Evolutionary conservation across 2,329 filamentous ascomycete genomes (phyloP).

Genomic region (Phaeosphaeriaceae sp.): DNA sequence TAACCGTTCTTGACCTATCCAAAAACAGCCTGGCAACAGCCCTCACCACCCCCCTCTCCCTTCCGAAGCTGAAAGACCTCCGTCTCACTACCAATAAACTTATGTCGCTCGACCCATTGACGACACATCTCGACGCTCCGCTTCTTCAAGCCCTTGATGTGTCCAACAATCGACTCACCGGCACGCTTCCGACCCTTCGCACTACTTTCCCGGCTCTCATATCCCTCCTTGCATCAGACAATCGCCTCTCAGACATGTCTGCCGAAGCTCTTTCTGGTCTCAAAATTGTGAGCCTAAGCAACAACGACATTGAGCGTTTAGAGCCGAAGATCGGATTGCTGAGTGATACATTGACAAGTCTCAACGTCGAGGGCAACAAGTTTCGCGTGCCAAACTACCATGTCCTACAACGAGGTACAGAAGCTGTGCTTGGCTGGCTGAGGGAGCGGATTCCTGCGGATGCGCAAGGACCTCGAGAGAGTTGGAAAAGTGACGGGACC

Average conservation of each 20-base stretch:
- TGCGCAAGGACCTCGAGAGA: slow-evolving; percentile 41
- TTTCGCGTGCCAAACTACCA: slow-evolving; percentile 88
- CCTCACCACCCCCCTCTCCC: slow-evolving; percentile 59
- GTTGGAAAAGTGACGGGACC: slow-evolving; percentile 28
- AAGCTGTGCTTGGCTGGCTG: slow-evolving; percentile 82
- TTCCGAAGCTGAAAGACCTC: slow-evolving; percentile 78
- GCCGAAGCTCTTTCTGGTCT: slow-evolving; percentile 78
- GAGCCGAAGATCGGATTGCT: slow-evolving; percentile 83
- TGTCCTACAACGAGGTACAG: slow-evolving; percentile 84
- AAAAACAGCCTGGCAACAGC: slow-evolving; percentile 73
- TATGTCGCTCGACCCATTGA: slow-evolving; percentile 68
- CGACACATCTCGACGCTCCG: slow-evolving; percentile 73
- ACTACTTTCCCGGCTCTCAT: slow-evolving; percentile 72
- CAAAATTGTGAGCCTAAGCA: slow-evolving; percentile 77
- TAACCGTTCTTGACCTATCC: slow-evolving; percentile 76
- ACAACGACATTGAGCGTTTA: slow-evolving; percentile 84
- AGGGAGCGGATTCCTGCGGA: slow-evolving; percentile 69
- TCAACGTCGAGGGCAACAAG: slow-evolving; percentile 84
- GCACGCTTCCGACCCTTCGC: slow-evolving; percentile 70
- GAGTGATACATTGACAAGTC: slow-evolving; percentile 67
- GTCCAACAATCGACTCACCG: slow-evolving; percentile 79
- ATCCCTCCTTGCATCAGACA: slow-evolving; percentile 78
- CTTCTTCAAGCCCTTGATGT: slow-evolving; percentile 78
- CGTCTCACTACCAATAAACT: slow-evolving; percentile 79
- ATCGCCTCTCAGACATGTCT: slow-evolving; percentile 75